Percentiles rank a stretch among this genome's conserved stretches.
These are phyloP conservation scores for Gelatoporia subvermispora DNA, from an alignment of 768 basidiomycete species.

Conservation along the genomic window DNA sequence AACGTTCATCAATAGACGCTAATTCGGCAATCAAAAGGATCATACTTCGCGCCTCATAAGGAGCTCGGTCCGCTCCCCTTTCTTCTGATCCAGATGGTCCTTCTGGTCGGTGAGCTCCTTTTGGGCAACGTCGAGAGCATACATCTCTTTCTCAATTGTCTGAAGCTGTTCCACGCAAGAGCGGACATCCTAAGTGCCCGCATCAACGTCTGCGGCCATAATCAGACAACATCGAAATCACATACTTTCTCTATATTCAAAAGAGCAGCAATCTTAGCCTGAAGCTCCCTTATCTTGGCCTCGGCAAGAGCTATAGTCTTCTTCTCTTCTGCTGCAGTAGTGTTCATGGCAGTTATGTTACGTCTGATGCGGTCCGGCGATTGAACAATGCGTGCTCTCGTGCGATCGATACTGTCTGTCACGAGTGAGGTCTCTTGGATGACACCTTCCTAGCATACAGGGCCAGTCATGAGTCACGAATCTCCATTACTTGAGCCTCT, in stretches of 20 bases:
- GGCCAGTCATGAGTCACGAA: background rate
- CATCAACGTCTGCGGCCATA: background rate
- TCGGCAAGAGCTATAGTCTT: slow-evolving; percentile 59
- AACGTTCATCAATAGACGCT: no score
- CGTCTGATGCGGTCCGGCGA: slow-evolving; percentile 87
- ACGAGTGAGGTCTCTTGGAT: slow-evolving; percentile 55
- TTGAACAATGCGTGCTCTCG: slow-evolving; percentile 76
- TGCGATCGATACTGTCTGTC: slow-evolving; percentile 57
- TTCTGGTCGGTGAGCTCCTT: slow-evolving; percentile 66
- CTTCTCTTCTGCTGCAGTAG: slow-evolving; percentile 66
- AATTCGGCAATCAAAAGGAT: background rate
- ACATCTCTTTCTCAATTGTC: slow-evolving; percentile 63
- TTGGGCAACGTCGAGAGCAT: slow-evolving; percentile 55
- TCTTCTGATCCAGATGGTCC: slow-evolving; percentile 66
- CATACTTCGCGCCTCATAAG: slow-evolving; percentile 62
- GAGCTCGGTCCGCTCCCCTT: slow-evolving; percentile 69
- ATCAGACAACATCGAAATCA: slow-evolving; percentile 1
- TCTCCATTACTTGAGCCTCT: background rate
- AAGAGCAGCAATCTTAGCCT: slow-evolving; percentile 66
- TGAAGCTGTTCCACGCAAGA: slow-evolving; percentile 73
- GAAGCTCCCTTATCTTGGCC: slow-evolving; percentile 71
- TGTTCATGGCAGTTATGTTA: slow-evolving; percentile 73
- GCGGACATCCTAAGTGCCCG: slow-evolving; percentile 53
- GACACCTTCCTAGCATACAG: slow-evolving; percentile 46
- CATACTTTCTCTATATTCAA: slow-evolving; percentile 70